Percentiles rank a stretch among this genome's conserved stretches.
phyloP scores from a whole-genome alignment of 495 filamentous ascomycete genomes.

The Neurospora discreta region DNA sequence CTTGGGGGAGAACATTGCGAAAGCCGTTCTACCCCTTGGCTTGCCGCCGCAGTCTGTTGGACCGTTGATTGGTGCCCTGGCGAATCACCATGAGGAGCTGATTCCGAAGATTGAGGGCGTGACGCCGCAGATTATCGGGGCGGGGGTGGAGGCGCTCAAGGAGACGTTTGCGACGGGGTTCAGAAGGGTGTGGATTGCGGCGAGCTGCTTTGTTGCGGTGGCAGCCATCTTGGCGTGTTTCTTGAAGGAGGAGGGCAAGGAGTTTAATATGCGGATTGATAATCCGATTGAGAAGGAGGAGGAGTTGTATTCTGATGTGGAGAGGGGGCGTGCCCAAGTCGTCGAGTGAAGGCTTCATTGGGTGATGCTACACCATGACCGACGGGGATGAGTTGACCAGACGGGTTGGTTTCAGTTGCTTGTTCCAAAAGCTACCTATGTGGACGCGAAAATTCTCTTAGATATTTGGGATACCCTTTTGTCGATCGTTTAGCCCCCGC shows the following conservation, averaged over 20 bases:
- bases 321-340: neutral
- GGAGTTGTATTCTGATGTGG: constrained; percentile 6
- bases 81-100: constrained; percentile 6
- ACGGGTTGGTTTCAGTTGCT: too few relatives aligned
- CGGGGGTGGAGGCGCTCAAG: constrained; percentile 9
- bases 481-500: too few relatives aligned
- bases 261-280: constrained; percentile 18
- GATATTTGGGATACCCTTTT: too few relatives aligned
- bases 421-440: too few relatives aligned
- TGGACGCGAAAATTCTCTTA: too few relatives aligned
- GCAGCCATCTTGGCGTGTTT: constrained; percentile 10
- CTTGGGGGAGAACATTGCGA: constrained; percentile 16
- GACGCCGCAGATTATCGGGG: constrained; percentile 14
- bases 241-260: constrained; percentile 7
- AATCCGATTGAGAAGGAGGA: constrained; percentile 15
- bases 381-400: too few relatives aligned
- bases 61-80: constrained; percentile 12
- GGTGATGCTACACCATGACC: too few relatives aligned
- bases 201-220: constrained; percentile 13
- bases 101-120: constrained; percentile 15
- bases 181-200: constrained; percentile 20
- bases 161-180: constrained; percentile 17
- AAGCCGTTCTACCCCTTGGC: constrained; percentile 14
- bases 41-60: constrained; percentile 5
- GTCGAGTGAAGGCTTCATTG: too few relatives aligned